Percentiles rank a stretch among this genome's conserved stretches.
phyloP scores from a whole-genome alignment of 495 filamentous ascomycete species.

The Aspergillus steynii region DNA sequence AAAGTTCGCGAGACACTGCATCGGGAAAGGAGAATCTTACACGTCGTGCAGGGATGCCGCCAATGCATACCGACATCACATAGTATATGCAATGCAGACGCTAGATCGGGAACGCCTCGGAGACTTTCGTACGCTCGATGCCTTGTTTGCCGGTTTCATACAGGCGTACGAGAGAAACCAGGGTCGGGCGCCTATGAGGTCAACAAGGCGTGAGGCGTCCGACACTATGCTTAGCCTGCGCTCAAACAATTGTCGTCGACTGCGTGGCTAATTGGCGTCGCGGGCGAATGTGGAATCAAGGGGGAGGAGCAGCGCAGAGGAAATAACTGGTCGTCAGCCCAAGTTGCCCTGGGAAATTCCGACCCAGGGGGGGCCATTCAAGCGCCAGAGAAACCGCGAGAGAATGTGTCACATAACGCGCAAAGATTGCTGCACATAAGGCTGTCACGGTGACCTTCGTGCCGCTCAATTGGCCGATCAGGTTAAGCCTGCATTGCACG shows the following conservation, averaged over 20 bases:
- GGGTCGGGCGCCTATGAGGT: not conserved
- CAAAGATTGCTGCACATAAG: conserved; percentile 15
- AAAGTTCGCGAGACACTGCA: not conserved
- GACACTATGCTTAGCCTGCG: not conserved
- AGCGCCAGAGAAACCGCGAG: conserved; percentile 8
- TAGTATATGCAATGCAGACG: not conserved
- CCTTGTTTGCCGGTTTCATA: not conserved
- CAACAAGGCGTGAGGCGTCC: not conserved
- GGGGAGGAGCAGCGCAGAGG: not conserved
- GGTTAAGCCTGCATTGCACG: conserved; percentile 19
- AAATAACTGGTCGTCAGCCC: conserved; percentile 2
- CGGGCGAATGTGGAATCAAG: not conserved
- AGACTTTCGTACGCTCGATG: not conserved
- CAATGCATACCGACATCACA: not conserved
- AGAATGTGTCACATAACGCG: conserved; percentile 24
- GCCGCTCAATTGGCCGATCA: conserved; percentile 19
- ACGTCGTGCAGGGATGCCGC: not conserved
- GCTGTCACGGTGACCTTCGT: conserved; percentile 16
- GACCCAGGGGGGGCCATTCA: not conserved
- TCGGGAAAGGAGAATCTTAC: not conserved
- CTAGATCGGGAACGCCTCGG: not conserved
- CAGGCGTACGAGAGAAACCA: not conserved
- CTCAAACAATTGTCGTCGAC: not conserved
- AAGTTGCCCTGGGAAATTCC: conserved; percentile 9
- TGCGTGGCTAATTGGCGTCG: not conserved